Evolutionary conservation across 2,329 filamentous ascomycete genomes (phyloP).

Genomic region (Zarea fungicola): DNA sequence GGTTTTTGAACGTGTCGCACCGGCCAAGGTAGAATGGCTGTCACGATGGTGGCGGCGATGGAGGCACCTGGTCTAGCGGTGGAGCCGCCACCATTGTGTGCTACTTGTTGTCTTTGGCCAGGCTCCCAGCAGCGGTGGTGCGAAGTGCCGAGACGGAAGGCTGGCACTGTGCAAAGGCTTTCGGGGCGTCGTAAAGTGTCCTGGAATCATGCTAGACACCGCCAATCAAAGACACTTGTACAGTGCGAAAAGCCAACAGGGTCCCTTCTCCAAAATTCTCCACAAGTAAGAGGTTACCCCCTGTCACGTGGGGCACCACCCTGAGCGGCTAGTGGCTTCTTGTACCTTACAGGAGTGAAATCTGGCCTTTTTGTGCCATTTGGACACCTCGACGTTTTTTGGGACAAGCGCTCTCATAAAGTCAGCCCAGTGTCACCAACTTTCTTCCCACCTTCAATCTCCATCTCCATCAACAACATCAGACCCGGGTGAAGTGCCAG

Average conservation of each 20-base stretch:
- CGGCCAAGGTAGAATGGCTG: constrained; percentile 4
- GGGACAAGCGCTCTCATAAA: constrained; percentile 32
- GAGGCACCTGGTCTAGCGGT: constrained; percentile 1
- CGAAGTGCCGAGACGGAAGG: neutral
- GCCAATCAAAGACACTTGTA: neutral
- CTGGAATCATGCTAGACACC: neutral
- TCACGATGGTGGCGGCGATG: constrained; percentile 10
- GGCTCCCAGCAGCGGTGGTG: no score
- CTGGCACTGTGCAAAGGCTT: constrained; percentile 2
- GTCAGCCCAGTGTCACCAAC: constrained; percentile 18
- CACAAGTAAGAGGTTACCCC: constrained; percentile 21
- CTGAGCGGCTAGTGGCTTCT: constrained; percentile 15
- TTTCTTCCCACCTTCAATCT: constrained; percentile 25
- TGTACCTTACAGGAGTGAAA: constrained; percentile 31
- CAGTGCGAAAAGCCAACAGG: constrained; percentile 5
- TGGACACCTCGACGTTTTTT: constrained; percentile 41
- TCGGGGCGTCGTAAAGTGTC: no score
- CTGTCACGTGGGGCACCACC: constrained; percentile 27
- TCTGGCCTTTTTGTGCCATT: constrained; percentile 44
- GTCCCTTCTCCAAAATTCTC: neutral
- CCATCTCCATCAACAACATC: constrained; percentile 23
- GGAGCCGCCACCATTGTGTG: neutral
- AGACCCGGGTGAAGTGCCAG: constrained; percentile 24
- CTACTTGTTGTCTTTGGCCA: no score
- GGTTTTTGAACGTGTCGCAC: constrained; percentile 1